Base-by-base conservation (phyloP, 2,329 filamentous ascomycete genomes). In the Torrubiellomyces zombiae region DNA sequence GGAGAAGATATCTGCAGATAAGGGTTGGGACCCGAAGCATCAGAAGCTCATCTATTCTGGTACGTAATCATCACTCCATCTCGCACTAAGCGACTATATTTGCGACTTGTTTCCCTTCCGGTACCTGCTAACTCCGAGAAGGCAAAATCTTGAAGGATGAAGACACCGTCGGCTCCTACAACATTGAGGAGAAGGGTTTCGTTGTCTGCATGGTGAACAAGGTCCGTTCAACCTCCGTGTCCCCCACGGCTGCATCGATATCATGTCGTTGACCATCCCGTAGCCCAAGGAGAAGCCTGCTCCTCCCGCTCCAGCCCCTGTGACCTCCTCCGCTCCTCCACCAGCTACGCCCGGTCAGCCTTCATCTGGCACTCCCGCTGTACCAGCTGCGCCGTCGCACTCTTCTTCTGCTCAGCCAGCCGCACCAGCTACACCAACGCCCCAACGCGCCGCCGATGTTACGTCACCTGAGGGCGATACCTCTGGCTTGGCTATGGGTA, bases 1-100 rank as follows among this genome's bases (percentile, higher is more conserved):
- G 67, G 72, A 80, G 48, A 92, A 89, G 63, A 92, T 98, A 40
- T 67, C 75, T 16, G 64, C 71, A 35, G 85, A 93, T 54, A 94
- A 94, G 58, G 82, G 83, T 53, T 95, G 86, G 82, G 85, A 93
- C 32, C 70, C 78, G 24, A 72, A 82, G 45, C 67, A 73, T 36
- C 80, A 92, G 58, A 95, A 95, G 65, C 73, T 98, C 46, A 98
- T 98, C 56, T 95, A 95, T 56, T 94, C 89, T 30, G 89, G 85
- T 92, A 66, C 39, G 69, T n/a, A n/a, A n/a, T n/a, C n/a, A n/a
- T n/a, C n/a, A n/a, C n/a, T n/a, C n/a, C n/a, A n/a, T n/a, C n/a
- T n/a, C n/a, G n/a, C n/a, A n/a, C n/a, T n/a, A n/a, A n/a, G n/a
- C n/a, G n/a, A n/a, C n/a, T n/a, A n/a, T n/a, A n/a, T n/a, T n/a